Evolutionary conservation across 2,329 filamentous ascomycete species (phyloP).

Genomic region (Xylaria sp.): DNA sequence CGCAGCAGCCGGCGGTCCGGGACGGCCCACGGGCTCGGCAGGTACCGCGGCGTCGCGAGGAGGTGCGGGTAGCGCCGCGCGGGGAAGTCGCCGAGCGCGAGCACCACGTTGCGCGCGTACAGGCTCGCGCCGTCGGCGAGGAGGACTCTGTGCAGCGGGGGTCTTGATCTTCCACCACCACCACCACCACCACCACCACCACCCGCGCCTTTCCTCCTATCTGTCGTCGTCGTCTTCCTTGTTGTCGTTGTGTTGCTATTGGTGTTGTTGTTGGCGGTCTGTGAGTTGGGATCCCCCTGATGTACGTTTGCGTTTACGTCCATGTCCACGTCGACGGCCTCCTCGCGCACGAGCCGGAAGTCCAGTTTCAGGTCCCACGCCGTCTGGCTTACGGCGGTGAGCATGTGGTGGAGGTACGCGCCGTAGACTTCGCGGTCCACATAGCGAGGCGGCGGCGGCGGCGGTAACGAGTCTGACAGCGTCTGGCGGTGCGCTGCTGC

Average conservation of each 20-base stretch:
- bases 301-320: background rate
- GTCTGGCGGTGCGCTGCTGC: background rate
- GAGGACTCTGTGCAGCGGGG: background rate
- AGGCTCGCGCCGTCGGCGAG: background rate
- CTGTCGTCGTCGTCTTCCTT: too few relatives aligned
- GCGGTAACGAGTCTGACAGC: too few relatives aligned
- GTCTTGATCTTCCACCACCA: too few relatives aligned
- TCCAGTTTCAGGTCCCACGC: constrained; percentile 3
- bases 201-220: too few relatives aligned
- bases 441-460: too few relatives aligned
- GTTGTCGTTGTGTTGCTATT: too few relatives aligned
- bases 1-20: too few relatives aligned
- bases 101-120: constrained; percentile 6
- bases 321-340: constrained; percentile 1
- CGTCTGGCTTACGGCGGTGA: background rate
- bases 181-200: too few relatives aligned
- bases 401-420: constrained; percentile 1
- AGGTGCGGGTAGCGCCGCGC: background rate
- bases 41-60: background rate
- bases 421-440: constrained; percentile 2
- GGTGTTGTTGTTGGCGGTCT: too few relatives aligned
- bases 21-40: constrained; percentile 5
- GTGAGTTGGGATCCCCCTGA: too few relatives aligned
- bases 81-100: constrained; percentile 4
- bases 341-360: constrained; percentile 1